Evolutionary conservation across 2,329 filamentous ascomycete species (phyloP), one percentile per base, ranked within the genome.

Genomic region (Aspergillus proliferans): DNA sequence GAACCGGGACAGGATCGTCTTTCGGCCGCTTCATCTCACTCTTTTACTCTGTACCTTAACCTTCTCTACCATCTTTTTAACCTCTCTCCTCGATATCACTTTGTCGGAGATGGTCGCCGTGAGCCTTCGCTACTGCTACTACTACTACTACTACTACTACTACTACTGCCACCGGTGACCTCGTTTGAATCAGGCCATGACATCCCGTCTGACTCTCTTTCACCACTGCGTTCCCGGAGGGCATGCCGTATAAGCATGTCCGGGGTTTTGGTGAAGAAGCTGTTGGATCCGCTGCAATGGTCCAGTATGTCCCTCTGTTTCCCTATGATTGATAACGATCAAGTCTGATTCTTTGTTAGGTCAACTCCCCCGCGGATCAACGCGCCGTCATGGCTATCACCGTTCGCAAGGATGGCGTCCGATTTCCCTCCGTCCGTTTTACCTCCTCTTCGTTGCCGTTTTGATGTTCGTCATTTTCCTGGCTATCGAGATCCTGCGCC

Each of bases 391-490:
- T 45, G 40, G 41, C 39, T 40, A 40, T 34, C 50, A 51, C 42
- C 47, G 39, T 36, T 40, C 14, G 50, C 46, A 38, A 61, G 41
- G 59, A 50, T 68, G 65, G 65, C 63, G 65, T 18, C 64, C 65
- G 6, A 47, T 68, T n/a, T 59, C 65, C 40, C 48, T 68, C 44
- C 63, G 65, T 30, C 63, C 61, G 3, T 52, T 58, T 1, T 68
- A 62, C 42, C 61, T 68, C 24, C 45, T 49, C 40, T 24, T 58
- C 33, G 52, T 61, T 22, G 46, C 52, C 24, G 48, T 51, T 28
- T 30, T 65, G 18, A 60, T 59, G 50, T 57, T 59, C 26, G 43
- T 58, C 15, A 55, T 63, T 54, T 40, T 66, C 10, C 45, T 64
- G 26, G 38, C 50, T 3, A 45, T 67, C 39, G 65, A 68, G 51